Percentiles rank a stretch among this genome's conserved stretches.
These are phyloP conservation scores for Clavispora fructus DNA, from an alignment of 805 yeast genomes.

Conservation along the genomic window DNA sequence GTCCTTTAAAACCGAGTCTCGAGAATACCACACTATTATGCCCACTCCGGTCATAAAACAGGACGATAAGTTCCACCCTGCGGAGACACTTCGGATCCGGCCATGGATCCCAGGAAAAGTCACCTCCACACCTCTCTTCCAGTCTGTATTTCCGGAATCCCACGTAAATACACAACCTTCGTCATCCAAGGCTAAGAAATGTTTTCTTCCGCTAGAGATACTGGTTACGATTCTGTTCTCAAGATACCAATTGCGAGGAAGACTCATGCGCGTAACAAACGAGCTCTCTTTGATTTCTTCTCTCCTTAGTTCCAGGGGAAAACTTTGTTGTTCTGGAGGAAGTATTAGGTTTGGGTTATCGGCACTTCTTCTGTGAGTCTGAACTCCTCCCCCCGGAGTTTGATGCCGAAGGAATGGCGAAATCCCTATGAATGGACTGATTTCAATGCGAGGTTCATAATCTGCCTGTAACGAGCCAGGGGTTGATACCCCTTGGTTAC, in stretches of 20 bases:
- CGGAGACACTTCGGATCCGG: constrained; percentile 43
- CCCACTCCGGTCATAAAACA: constrained; percentile 48
- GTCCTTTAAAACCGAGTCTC: constrained; percentile 20
- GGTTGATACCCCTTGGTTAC: background rate
- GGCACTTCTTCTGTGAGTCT: constrained; percentile 9
- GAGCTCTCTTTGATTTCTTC: constrained; percentile 3
- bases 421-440: background rate
- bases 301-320: constrained; percentile 1
- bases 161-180: constrained; percentile 51
- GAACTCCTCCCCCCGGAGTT: constrained; percentile 13
- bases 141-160: constrained; percentile 41
- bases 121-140: constrained; percentile 39
- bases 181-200: constrained; percentile 55
- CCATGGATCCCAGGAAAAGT: constrained; percentile 27
- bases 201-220: constrained; percentile 60
- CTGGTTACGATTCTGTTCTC: constrained; percentile 33
- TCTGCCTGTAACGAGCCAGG: constrained; percentile 1
- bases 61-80: constrained; percentile 66
- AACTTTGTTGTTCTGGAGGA: constrained; percentile 18
- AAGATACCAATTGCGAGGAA: constrained; percentile 9
- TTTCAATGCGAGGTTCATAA: background rate
- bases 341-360: constrained; percentile 17
- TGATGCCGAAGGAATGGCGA: background rate
- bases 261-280: constrained; percentile 20
- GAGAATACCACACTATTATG: constrained; percentile 50